These are phyloP conservation scores for Syncephalis plumigaleata DNA, from an alignment of 371 early-diverging fungal genomes.

Conservation along the genomic window DNA sequence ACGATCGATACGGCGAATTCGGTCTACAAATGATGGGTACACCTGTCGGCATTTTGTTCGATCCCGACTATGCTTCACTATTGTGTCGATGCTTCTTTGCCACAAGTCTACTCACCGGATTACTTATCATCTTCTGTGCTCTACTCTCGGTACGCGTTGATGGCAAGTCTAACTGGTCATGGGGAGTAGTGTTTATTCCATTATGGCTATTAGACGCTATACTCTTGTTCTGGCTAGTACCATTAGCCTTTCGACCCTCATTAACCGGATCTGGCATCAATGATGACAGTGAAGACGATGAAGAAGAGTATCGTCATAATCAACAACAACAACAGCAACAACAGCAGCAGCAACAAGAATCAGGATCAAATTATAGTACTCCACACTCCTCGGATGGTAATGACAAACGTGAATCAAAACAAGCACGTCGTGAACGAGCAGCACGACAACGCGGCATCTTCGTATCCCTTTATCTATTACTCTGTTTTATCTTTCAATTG, in stretches of 20 bases:
- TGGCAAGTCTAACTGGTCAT: constrained; percentile 41
- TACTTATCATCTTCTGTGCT: constrained; percentile 59
- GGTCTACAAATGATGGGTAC: constrained; percentile 68
- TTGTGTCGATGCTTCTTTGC: constrained; percentile 41
- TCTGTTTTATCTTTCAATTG: constrained; percentile 25
- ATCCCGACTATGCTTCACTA: constrained; percentile 54
- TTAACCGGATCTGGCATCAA: no score
- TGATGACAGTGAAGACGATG: constrained; percentile 12
- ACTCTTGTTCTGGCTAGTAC: constrained; percentile 14
- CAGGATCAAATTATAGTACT: constrained; percentile 16
- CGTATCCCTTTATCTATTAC: constrained; percentile 10
- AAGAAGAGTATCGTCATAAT: not conserved
- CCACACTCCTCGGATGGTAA: constrained; percentile 25
- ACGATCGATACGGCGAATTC: constrained; percentile 77
- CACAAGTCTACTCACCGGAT: constrained; percentile 27
- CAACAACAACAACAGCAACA: no score
- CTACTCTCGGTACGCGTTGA: constrained; percentile 65
- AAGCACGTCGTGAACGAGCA: constrained; percentile 10
- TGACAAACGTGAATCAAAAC: constrained; percentile 23
- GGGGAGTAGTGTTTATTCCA: constrained; percentile 58
- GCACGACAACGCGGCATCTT: no score
- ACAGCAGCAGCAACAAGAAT: no score
- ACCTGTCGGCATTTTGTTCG: constrained; percentile 48
- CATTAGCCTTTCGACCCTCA: no score
- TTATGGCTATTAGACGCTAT: constrained; percentile 50